Conservation (phyloP, 2,329 filamentous ascomycete genomes). For the Hymenoscyphus albidus region DNA sequence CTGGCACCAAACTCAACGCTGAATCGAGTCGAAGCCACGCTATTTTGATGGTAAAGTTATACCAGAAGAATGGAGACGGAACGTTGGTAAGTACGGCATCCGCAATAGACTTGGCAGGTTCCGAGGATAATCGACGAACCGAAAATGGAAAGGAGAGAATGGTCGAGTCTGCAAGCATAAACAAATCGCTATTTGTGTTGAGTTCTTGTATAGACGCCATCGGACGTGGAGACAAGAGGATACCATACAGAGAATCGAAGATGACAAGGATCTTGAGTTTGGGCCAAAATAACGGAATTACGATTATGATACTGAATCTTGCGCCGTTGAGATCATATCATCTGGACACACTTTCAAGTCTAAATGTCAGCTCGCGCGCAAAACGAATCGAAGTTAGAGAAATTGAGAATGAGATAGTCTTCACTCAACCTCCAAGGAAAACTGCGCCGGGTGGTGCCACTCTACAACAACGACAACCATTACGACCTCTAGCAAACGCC, state of each 20-base stretch:
- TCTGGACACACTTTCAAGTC: slow-evolving; percentile 84
- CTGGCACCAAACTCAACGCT: slow-evolving; percentile 86
- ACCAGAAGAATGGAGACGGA: slow-evolving; percentile 66
- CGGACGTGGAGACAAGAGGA: slow-evolving; percentile 66
- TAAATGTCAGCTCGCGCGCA: slow-evolving; percentile 92
- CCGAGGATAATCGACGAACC: slow-evolving; percentile 90
- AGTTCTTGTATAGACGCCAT: slow-evolving; percentile 96
- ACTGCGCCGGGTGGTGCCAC: slow-evolving; percentile 39
- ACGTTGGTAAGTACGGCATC: slow-evolving; percentile 78
- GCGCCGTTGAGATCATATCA: slow-evolving; percentile 91
- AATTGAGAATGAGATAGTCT: slow-evolving; percentile 91
- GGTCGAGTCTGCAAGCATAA: slow-evolving; percentile 94
- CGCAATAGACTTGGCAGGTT: slow-evolving; percentile 91
- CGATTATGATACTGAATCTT: slow-evolving; percentile 93
- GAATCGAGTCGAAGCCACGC: slow-evolving; percentile 88
- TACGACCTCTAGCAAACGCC: slow-evolving; percentile 71
- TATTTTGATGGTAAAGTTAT: slow-evolving; percentile 84
- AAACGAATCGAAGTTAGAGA: slow-evolving; percentile 96
- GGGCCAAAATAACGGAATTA: slow-evolving; percentile 92
- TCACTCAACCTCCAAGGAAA: slow-evolving; percentile 67
- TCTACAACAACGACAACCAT: slow-evolving; percentile 64
- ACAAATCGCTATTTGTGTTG: slow-evolving; percentile 92
- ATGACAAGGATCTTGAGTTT: slow-evolving; percentile 93
- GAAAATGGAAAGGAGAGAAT: slow-evolving; percentile 90
- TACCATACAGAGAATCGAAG: slow-evolving; percentile 87